Base-by-base conservation (phyloP, 306 rosid genomes). In the Vigna nakashimae region DNA sequence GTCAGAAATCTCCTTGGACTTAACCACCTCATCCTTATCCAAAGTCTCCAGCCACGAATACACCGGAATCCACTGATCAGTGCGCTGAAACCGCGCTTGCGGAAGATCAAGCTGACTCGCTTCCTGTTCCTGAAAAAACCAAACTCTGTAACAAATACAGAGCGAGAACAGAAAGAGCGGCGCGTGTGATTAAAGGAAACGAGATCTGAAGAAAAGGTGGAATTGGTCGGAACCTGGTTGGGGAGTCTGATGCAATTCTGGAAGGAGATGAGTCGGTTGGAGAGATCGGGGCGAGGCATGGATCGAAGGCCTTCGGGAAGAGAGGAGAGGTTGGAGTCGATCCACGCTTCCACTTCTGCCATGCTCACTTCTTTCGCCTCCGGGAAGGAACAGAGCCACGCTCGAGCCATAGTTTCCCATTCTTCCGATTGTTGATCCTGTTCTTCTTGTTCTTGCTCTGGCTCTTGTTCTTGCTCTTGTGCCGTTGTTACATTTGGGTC, bases 321-420 rank as follows among this genome's bases (percentile, higher is more conserved):
- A 81, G 96, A 88, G 17, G 70, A 81, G 72, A 76, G 82, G 76
- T 95, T 95, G 67, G 96, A 77, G 59, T 92, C 98, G 63, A 95
- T 83, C 98, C 98, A 95, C 2, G 97, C 88, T 82, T 95, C 98
- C 15, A 95, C 98, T 78, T 95, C 98, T 28, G 66, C 81, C 91
- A 90, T 87, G 82, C 84, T 86, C 14, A 91, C 95, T 45, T 91
- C 98, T 71, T 86, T 92, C 43, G 97, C 89, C 56, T 89, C 98
- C 0, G 98, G 89, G 71, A 95, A 95, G 8, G 92, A 92, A 58
- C 84, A 73, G 46, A 92, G 86, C 99, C 99, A 95, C 30, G 99
- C 98, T 16, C 89, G 93, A 14, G 99, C 99, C 99, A 95, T 95
- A 11, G 89, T 91, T 56, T 87, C 99, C 97, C 98, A 92, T 83